Evolutionary conservation across 2,329 filamentous ascomycete species (phyloP), one percentile per base, ranked within the genome.

Genomic region (Cercospora berteroae): DNA sequence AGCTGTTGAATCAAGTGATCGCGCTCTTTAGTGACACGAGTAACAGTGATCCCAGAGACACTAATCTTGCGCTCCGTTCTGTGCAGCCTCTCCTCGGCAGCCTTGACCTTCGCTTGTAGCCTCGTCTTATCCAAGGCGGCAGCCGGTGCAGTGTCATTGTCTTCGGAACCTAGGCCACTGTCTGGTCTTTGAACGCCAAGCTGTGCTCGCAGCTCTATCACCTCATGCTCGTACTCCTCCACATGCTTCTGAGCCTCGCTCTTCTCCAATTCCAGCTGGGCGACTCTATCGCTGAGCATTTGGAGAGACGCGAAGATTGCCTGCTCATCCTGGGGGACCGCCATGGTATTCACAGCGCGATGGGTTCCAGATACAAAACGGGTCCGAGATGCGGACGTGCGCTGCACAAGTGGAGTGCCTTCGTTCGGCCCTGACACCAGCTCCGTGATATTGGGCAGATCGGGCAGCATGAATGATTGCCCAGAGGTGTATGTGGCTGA

Each of bases 1-100:
- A 89, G 82, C 72, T 89, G 88, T 61, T 83, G 84, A 59, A 90
- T 82, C 42, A 89, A 85, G 57, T 87, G 86, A 71, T 91, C 89
- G 31, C 88, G 85, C 77, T 92, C 90, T 31, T 86, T 83, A 3
- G 83, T 83, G 50, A 90, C 79, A 3, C 87, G 85, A 69, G 89
- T 86, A 67, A 86, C 88, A 69, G 88, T 85, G 62, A 88, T 87
- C 60, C 90, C 87, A 39, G 85, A 83, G n/a, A 87, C 82, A 68
- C 84, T 87, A 25, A 86, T 81, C 74, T 89, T 89, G 55, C 86
- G 86, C 64, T 88, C 87, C 42, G 86, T 83, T 70, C 88, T 84
- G 67, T 90, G 87, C 1, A 91, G 80, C 16, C 86, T 87, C 7
- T 84, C 81, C 72, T 89, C 86, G 42, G 91, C 80, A 20, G 86